Evolutionary conservation across 805 yeast species (phyloP).

Genomic region (Yarrowia porcina): DNA sequence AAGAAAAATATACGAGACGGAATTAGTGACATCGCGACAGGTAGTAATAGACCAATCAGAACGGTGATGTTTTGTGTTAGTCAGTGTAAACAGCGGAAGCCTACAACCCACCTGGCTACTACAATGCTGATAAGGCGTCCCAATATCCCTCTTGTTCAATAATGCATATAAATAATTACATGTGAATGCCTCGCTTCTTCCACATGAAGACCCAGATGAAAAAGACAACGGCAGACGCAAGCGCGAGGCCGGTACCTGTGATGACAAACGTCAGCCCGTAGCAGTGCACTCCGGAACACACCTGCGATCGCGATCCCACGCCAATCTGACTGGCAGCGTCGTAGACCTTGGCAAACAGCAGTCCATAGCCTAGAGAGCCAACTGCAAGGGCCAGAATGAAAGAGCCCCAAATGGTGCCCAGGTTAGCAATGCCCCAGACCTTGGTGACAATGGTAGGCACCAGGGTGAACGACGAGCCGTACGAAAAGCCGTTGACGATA

Average conservation of each 20-base stretch:
- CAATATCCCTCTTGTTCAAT: neutral
- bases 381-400: constrained; percentile 86
- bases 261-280: constrained; percentile 34
- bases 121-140: too few relatives aligned
- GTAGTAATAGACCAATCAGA: too few relatives aligned
- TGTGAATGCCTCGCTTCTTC: constrained; percentile 15
- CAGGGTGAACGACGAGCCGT: constrained; percentile 82
- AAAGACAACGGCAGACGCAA: constrained; percentile 28
- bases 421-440: constrained; percentile 81
- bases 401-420: constrained; percentile 92
- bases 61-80: too few relatives aligned
- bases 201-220: constrained; percentile 17
- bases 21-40: too few relatives aligned
- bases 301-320: neutral
- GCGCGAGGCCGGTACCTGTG: constrained; percentile 33
- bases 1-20: too few relatives aligned
- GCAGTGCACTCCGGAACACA: constrained; percentile 29
- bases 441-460: constrained; percentile 81
- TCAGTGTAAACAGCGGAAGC: too few relatives aligned
- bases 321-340: constrained; percentile 41
- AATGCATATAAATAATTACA: constrained; percentile 13
- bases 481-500: constrained; percentile 60
- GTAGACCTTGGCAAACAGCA: constrained; percentile 62
- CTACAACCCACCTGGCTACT: too few relatives aligned
- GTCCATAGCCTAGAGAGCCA: constrained; percentile 67